phyloP scores from a whole-genome alignment of 192 early-diverging fungal genomes.

The Dissophora ornata region DNA sequence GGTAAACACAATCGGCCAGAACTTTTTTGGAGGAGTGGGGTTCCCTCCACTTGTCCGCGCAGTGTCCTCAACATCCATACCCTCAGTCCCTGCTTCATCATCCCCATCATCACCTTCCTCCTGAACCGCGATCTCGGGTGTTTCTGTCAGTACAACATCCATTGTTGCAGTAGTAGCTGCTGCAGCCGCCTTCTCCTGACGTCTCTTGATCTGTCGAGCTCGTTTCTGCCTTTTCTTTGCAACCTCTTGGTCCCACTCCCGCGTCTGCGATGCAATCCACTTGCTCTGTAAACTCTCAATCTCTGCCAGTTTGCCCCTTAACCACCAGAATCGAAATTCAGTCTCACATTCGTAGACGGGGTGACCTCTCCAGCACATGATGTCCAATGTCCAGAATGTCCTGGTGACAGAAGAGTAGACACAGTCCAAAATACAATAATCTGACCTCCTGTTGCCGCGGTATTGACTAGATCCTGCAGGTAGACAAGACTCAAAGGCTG shows the following conservation, averaged over 20 bases:
- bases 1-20: slow-evolving; percentile 50
- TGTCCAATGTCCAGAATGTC: slow-evolving; percentile 68
- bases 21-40: background rate
- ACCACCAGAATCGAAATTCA: slow-evolving; percentile 68
- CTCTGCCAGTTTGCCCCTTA: slow-evolving; percentile 56
- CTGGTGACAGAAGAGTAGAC: slow-evolving; percentile 61
- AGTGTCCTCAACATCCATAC: slow-evolving; percentile 26
- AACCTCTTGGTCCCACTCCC: slow-evolving; percentile 33
- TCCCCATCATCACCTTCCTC: slow-evolving; percentile 36
- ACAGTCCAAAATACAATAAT: slow-evolving; percentile 71
- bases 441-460: slow-evolving; percentile 59
- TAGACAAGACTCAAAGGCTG: slow-evolving; percentile 62
- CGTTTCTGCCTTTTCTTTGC: slow-evolving; percentile 30
- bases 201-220: slow-evolving; percentile 22
- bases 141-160: slow-evolving; percentile 6
- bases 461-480: slow-evolving; percentile 63
- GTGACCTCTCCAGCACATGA: slow-evolving; percentile 73
- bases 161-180: slow-evolving; percentile 11
- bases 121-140: background rate
- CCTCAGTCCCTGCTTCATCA: slow-evolving; percentile 36
- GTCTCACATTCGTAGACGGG: slow-evolving; percentile 73
- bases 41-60: background rate
- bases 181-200: slow-evolving; percentile 33
- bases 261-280: slow-evolving; percentile 37
- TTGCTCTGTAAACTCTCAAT: slow-evolving; percentile 54